phyloP scores from a whole-genome alignment of 2,329 filamentous ascomycete species.

The Zalaria obscura region DNA sequence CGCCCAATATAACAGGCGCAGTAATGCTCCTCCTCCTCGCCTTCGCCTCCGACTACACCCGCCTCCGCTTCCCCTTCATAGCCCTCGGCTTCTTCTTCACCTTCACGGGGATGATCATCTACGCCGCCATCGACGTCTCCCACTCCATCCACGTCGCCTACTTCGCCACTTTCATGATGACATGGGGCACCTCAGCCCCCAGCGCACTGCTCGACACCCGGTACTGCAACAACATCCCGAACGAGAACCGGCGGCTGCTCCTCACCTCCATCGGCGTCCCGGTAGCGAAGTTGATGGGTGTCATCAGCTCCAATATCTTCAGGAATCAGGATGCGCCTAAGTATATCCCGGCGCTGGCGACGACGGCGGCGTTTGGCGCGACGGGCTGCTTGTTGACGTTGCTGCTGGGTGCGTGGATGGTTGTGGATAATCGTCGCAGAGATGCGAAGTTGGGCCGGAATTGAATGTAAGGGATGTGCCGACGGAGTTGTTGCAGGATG shows the following conservation, averaged over 20 bases:
- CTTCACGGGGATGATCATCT: constrained; percentile 67
- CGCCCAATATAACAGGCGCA: constrained; percentile 62
- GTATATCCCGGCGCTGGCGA: constrained; percentile 52
- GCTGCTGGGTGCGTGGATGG: constrained; percentile 48
- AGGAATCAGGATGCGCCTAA: constrained; percentile 47
- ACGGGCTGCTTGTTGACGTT: constrained; percentile 41
- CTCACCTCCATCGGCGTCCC: constrained; percentile 62
- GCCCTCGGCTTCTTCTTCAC: constrained; percentile 60
- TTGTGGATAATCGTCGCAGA: constrained; percentile 47
- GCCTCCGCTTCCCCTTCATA: constrained; percentile 62
- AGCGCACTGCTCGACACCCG: constrained; percentile 54
- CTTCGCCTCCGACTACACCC: constrained; percentile 52
- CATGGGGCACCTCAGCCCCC: constrained; percentile 60
- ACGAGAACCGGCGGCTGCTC: constrained; percentile 57
- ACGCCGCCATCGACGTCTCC: constrained; percentile 52
- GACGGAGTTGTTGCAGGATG: constrained; percentile 30
- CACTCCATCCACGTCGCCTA: constrained; percentile 52
- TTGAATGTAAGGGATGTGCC: constrained; percentile 37
- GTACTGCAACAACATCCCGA: constrained; percentile 75
- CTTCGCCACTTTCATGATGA: constrained; percentile 71
- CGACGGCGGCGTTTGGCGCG: constrained; percentile 50
- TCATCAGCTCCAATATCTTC: constrained; percentile 57
- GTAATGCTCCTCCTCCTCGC: constrained; percentile 58
- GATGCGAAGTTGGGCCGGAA: constrained; percentile 41
- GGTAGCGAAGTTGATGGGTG: constrained; percentile 61